These are phyloP conservation scores for Euphorbia peplus DNA, from an alignment of 345 rosid species.

Conservation along the genomic window DNA sequence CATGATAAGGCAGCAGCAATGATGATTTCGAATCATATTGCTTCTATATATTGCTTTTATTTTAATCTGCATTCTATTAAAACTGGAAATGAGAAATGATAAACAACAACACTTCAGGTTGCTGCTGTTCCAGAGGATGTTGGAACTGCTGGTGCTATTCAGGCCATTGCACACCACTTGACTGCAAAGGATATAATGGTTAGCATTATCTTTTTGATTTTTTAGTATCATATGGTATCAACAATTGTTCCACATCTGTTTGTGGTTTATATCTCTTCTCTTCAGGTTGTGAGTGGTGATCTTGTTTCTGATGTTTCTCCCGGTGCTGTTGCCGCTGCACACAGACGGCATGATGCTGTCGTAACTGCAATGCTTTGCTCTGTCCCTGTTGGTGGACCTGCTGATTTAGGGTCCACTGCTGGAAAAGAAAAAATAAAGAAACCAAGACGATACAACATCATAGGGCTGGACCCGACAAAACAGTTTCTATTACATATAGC, in stretches of 20 bases:
- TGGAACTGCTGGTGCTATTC: conserved; percentile 91
- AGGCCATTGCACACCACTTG: conserved; percentile 80
- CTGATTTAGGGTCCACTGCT: conserved; percentile 63
- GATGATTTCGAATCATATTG: not conserved
- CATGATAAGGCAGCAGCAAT: not conserved
- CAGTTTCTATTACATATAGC: conserved; percentile 80
- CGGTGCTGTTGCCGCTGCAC: conserved; percentile 88
- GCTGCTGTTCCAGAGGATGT: conserved; percentile 91
- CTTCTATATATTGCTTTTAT: not conserved
- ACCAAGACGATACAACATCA: conserved; percentile 64
- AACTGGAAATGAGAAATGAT: not conserved
- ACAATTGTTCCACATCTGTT: conserved; percentile 11
- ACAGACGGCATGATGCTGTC: conserved; percentile 84
- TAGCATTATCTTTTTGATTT: conserved; percentile 25
- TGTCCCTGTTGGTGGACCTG: conserved; percentile 72
- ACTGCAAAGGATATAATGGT: conserved; percentile 94
- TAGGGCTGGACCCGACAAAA: conserved; percentile 73
- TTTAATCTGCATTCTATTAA: not conserved
- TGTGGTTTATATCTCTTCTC: conserved; percentile 24
- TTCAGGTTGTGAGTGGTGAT: conserved; percentile 93
- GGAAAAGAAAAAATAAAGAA: conserved; percentile 92
- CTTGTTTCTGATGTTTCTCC: conserved; percentile 95
- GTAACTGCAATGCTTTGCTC: conserved; percentile 91
- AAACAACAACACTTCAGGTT: conserved; percentile 46
- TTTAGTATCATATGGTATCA: conserved; percentile 11